Conservation (phyloP, 2,329 filamentous ascomycete genomes). For the Didymella exigua region DNA sequence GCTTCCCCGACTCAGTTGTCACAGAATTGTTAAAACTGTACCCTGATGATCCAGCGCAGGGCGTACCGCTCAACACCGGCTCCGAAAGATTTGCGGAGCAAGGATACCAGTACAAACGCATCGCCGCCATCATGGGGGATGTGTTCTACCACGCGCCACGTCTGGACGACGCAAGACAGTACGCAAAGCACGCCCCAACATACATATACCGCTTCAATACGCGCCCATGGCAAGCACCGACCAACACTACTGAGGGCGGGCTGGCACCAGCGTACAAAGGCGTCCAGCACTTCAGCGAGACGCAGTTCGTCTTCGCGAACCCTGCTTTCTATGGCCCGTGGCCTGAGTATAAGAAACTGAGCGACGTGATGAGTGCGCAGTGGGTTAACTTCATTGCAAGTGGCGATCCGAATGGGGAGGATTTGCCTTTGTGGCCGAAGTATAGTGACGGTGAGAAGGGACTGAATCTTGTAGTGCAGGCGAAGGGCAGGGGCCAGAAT, state of each 20-base stretch:
- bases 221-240: slow-evolving; percentile 34
- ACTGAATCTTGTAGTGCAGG: slow-evolving; percentile 54
- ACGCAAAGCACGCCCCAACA: slow-evolving; percentile 56
- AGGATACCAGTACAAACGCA: slow-evolving; percentile 59
- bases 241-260: slow-evolving; percentile 50
- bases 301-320: slow-evolving; percentile 56
- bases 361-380: slow-evolving; percentile 52
- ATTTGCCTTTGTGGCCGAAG: slow-evolving; percentile 48
- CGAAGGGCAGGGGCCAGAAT: slow-evolving; percentile 47
- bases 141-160: slow-evolving; percentile 63
- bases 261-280: slow-evolving; percentile 51
- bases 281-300: slow-evolving; percentile 61
- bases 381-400: slow-evolving; percentile 55
- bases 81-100: slow-evolving; percentile 38
- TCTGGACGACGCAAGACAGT: slow-evolving; percentile 48
- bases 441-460: slow-evolving; percentile 48
- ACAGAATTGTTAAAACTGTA: slow-evolving; percentile 42
- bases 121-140: slow-evolving; percentile 60
- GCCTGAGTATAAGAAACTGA: slow-evolving; percentile 49
- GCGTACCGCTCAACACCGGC: slow-evolving; percentile 44
- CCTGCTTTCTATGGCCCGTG: slow-evolving; percentile 46
- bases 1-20: slow-evolving; percentile 40
- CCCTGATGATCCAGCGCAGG: slow-evolving; percentile 41
- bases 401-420: slow-evolving; percentile 47
- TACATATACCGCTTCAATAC: slow-evolving; percentile 69